Base-by-base conservation (phyloP, 1,284 basidiomycete genomes). In the Caloboletus inedulis region DNA sequence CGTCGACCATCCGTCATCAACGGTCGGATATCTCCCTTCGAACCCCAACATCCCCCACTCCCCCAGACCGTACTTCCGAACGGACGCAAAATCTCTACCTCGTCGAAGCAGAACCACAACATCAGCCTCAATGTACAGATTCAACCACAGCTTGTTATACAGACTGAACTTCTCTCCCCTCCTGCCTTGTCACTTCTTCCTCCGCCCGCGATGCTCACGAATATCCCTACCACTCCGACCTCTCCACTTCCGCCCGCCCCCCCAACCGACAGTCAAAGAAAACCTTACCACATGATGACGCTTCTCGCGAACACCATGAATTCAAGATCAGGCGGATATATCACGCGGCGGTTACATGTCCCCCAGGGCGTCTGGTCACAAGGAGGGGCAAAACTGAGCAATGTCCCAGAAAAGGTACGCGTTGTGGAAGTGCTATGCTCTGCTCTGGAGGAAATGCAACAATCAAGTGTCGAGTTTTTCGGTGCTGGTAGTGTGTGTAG, bases 331-430 rank as follows among this genome's bases (percentile, higher is more conserved):
- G 95, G 95, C 12, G 91, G 89, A 13, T 97, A 96, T 68, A 75
- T 98, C 52, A 96, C 93, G 1, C 84, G 85, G 25, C 81, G 86
- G 39, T 74, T 99, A 55, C 95, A 94, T 69, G 86, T 98, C 19
- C 90, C 94, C 6, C 82, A 87, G 43, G 87, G 89, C 57, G 85
- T 96, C 10, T 99, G 96, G 96, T 87, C 87, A 34, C 89, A 91
- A 65, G 84, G 85, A 19, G 91, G 92, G 31, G 88, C 87, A 31
- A 94, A 94, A 69, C 77, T 96, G 42, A 74, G 75, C 13, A 89
- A 90, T 61, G 66, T 94, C 33, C 81, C 86, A 44, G 90, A 93
- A 60, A 97, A 97, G 72, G 82, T 94, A 13, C 81, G 89, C 30
- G 88, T 92, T 49, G 82, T 96, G 41, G 87, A 89, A 53, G 81